Conservation (phyloP, 768 basidiomycete species). For the Leccinum ochraceum region DNA sequence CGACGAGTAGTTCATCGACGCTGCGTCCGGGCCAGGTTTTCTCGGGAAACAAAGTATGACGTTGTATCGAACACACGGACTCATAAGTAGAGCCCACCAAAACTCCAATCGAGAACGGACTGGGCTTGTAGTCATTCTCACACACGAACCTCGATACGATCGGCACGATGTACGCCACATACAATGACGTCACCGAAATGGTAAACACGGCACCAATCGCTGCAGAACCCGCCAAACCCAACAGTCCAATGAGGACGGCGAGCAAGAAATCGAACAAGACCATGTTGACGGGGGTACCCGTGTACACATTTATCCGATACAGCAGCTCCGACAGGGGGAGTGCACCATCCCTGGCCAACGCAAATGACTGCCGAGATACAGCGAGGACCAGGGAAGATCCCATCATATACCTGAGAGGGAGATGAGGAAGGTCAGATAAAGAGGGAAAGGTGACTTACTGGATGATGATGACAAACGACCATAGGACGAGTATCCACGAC, state of each 20-base stretch:
- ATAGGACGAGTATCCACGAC: constrained; percentile 39
- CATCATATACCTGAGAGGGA: constrained; percentile 43
- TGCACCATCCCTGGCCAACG: constrained; percentile 58
- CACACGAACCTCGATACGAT: constrained; percentile 50
- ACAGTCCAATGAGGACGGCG: constrained; percentile 49
- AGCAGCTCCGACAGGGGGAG: constrained; percentile 55
- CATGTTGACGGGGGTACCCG: constrained; percentile 54
- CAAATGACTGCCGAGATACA: constrained; percentile 53
- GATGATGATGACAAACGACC: too few species aligned
- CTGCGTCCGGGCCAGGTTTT: constrained; percentile 41
- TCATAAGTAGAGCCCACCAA: constrained; percentile 32
- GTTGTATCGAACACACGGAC: not conserved
- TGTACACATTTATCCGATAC: constrained; percentile 56
- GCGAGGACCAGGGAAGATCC: constrained; percentile 42
- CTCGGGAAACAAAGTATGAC: constrained; percentile 64
- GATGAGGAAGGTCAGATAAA: not conserved
- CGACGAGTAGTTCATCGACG: constrained; percentile 69
- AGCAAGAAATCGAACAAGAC: constrained; percentile 50
- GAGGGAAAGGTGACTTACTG: too few species aligned
- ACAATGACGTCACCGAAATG: constrained; percentile 43
- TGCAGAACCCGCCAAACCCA: constrained; percentile 51
- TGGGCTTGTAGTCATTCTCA: constrained; percentile 43
- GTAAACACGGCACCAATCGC: constrained; percentile 61
- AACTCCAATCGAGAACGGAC: constrained; percentile 44
- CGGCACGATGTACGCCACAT: constrained; percentile 46